Conservation (phyloP, 768 basidiomycete genomes). For the Amanita brunnescens region DNA sequence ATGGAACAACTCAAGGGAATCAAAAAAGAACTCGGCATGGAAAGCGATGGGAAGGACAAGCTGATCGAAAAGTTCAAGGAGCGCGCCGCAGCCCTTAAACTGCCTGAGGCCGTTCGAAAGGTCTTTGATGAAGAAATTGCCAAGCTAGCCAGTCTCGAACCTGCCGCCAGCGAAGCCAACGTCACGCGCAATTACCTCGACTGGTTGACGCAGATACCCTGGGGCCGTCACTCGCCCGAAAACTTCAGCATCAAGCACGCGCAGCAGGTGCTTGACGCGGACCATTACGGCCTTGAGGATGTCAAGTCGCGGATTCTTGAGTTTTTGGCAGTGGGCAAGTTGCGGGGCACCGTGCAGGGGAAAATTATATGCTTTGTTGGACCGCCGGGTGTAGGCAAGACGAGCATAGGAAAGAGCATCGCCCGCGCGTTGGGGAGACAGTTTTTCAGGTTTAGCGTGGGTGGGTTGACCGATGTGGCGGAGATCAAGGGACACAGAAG, state of each 20-base stretch:
- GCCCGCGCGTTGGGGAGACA: conserved; percentile 83
- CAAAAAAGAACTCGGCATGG: conserved; percentile 95
- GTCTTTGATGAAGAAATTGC: conserved; percentile 95
- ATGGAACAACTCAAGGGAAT: conserved; percentile 97
- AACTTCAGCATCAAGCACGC: conserved; percentile 86
- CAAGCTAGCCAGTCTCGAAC: conserved; percentile 85
- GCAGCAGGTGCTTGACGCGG: conserved; percentile 76
- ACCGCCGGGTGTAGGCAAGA: conserved; percentile 98
- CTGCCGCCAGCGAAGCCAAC: conserved; percentile 86
- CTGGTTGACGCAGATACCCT: conserved; percentile 92
- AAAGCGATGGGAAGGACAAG: conserved; percentile 91
- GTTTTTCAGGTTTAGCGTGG: conserved; percentile 96
- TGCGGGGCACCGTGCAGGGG: conserved; percentile 89
- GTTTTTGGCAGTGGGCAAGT: conserved; percentile 92
- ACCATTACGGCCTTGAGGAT: conserved; percentile 89
- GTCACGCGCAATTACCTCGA: conserved; percentile 93
- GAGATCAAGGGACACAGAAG: conserved; percentile 98
- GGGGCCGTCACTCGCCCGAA: conserved; percentile 92
- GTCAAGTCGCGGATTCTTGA: conserved; percentile 93
- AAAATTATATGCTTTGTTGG: conserved; percentile 97
- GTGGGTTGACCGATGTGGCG: conserved; percentile 94
- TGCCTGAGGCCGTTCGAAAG: conserved; percentile 86
- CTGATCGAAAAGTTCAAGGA: conserved; percentile 89
- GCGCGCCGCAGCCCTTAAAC: conserved; percentile 68
- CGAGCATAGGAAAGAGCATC: conserved; percentile 90